phyloP scores from a whole-genome alignment of 2,329 filamentous ascomycete species.

The Teratosphaeria epicoccoides region DNA sequence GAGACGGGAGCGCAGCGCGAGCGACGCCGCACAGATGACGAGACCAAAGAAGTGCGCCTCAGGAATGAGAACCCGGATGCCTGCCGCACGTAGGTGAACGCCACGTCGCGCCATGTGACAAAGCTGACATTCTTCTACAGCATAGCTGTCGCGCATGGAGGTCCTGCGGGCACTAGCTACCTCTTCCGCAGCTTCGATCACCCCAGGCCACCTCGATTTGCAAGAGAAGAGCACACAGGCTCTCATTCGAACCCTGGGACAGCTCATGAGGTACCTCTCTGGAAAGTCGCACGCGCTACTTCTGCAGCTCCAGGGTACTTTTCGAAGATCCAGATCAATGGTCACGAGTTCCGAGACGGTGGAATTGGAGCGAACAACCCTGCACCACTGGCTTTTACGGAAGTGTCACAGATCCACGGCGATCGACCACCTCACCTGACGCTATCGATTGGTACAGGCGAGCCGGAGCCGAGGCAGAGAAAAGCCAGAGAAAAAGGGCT shows the following conservation, averaged over 20 bases:
- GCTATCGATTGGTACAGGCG: neutral
- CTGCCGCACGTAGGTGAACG: neutral
- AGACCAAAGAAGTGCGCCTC: neutral
- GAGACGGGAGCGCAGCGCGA: neutral
- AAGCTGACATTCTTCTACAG: neutral
- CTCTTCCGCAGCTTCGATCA: neutral
- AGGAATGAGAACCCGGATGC: neutral
- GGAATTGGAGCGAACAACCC: constrained; percentile 2
- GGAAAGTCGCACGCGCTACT: neutral
- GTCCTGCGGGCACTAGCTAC: neutral
- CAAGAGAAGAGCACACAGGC: neutral
- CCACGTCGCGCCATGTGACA: neutral
- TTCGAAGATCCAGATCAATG: neutral
- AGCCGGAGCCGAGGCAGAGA: neutral
- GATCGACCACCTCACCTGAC: neutral
- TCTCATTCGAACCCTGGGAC: neutral
- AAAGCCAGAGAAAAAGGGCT: neutral
- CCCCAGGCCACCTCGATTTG: neutral
- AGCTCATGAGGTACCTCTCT: neutral
- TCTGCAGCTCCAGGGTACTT: constrained; percentile 1
- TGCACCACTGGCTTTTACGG: neutral
- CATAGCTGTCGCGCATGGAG: neutral
- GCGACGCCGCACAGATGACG: neutral
- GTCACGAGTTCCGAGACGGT: constrained; percentile 1
- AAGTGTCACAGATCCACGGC: neutral